phyloP scores from a whole-genome alignment of 306 rosid species.

The Phaseolus lunatus region DNA sequence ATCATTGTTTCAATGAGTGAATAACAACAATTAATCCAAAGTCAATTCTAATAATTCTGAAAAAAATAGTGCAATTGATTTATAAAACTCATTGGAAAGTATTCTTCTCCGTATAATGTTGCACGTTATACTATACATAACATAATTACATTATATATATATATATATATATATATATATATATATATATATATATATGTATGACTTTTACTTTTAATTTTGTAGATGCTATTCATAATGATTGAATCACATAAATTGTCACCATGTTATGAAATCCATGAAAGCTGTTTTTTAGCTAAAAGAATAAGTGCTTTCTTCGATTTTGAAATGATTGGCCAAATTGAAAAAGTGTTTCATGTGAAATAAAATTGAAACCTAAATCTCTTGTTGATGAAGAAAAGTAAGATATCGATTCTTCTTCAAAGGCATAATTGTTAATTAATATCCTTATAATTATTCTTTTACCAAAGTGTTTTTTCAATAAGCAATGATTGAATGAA shows the following conservation, averaged over 20 bases:
- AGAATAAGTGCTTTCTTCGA: slow-evolving; percentile 1
- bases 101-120: slow-evolving; percentile 1
- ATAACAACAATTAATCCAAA: slow-evolving; percentile 26
- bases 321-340: slow-evolving; percentile 1
- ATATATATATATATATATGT: not conserved
- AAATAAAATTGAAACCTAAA: not conserved
- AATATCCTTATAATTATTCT: too few relatives aligned
- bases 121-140: not conserved
- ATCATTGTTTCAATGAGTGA: slow-evolving; percentile 38
- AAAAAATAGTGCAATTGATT: slow-evolving; percentile 10
- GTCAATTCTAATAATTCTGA: slow-evolving; percentile 47
- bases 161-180: too few relatives aligned
- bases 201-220: slow-evolving; percentile 19
- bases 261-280: slow-evolving; percentile 8
- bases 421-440: not conserved
- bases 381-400: not conserved
- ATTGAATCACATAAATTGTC: slow-evolving; percentile 39
- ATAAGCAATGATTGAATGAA: too few relatives aligned
- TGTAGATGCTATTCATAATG: slow-evolving; percentile 1
- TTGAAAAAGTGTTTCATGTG: not conserved
- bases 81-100: not conserved
- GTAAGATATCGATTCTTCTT: not conserved
- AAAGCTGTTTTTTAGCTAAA: slow-evolving; percentile 14
- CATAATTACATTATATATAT: too few relatives aligned
- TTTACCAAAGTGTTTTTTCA: too few relatives aligned